Evolutionary conservation across 208 protist species (phyloP), one percentile per base, ranked within the genome.

Genomic region (Crithidia fasciculata): DNA sequence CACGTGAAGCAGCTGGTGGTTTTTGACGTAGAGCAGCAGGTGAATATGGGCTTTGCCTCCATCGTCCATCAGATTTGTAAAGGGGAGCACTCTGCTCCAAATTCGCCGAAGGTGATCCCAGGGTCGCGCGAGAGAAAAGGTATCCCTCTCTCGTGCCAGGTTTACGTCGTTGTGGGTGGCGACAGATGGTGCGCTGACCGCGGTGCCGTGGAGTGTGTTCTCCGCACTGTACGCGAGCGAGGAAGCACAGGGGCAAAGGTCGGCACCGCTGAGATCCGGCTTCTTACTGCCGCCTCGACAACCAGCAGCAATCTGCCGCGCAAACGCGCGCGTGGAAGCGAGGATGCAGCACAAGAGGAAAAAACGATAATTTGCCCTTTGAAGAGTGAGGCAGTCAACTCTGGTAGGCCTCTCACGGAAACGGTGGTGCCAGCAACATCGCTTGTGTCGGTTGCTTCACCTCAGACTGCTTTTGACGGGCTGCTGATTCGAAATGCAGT

Each of bases 11-110:
- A 95, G 56, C 69, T 95, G 5, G 72, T 86, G 4, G 28, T 95
- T 36, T 81, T 89, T 41, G 90, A 92, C 71, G 61, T 91, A 5
- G 87, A 88, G 60, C 52, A 80, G 62, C 90, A 95, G 56, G n/a
- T 82, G 44, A 75, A 71, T 53, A 74, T 82, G 37, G 90, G 90
- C 0, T 95, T 90, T 61, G 73, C 45, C 2, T 5, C 57, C 7
- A 55, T 86, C 28, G 28, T 28, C 28, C 28, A 28, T 28, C 28
- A 28, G 28, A 28, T 28, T 28, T 28, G 28, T 28, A 28, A 28
- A 28, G 28, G 28, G 28, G 28, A 28, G 28, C 28, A 28, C 28
- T 40, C 62, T 89, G 41, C 40, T 54, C 40, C 70, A 56, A n/a
- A 41, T 70, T 36, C 47, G 83, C 6, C 18, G 28, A 18, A 3